phyloP scores from a whole-genome alignment of 306 rosid genomes.

The Lathyrus aphaca region DNA sequence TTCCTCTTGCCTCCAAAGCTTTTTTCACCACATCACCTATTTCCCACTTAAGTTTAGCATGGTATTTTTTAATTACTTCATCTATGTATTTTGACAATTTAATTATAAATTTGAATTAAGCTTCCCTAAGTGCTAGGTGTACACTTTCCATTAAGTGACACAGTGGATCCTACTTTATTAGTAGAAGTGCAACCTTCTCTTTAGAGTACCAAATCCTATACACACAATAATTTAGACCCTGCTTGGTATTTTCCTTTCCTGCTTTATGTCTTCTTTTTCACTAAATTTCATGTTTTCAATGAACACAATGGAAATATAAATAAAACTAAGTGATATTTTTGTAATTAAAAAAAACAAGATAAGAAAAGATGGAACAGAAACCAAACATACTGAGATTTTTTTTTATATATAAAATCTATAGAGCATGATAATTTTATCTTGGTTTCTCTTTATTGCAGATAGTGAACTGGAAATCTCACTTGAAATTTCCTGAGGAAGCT shows the following conservation, averaged over 20 bases:
- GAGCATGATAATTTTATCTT: conserved; percentile 21
- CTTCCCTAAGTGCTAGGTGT: conserved; percentile 8
- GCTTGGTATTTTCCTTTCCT: conserved; percentile 5
- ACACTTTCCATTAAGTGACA: not conserved
- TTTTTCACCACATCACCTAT: conserved; percentile 1
- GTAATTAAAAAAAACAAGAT: not conserved
- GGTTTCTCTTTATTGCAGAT: conserved; percentile 58
- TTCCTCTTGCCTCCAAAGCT: conserved; percentile 3
- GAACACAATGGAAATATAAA: not conserved
- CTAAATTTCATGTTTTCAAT: not conserved
- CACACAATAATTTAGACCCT: not conserved
- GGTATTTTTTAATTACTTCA: not conserved
- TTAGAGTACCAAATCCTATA: conserved; percentile 19
- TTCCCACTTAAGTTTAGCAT: conserved; percentile 1
- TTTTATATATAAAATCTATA: not conserved
- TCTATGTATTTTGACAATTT: conserved; percentile 5
- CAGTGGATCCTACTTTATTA: conserved; percentile 9
- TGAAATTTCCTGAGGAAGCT: conserved; percentile 98
- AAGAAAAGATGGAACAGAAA: not conserved
- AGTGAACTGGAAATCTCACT: conserved; percentile 93
- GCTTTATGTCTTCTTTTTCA: not conserved
- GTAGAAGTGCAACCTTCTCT: conserved; percentile 1
- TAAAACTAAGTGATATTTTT: not conserved
- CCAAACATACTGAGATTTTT: not conserved
- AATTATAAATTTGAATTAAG: conserved; percentile 17